Base-by-base conservation (phyloP, 768 basidiomycete species). In the Cubamyces sp. region DNA sequence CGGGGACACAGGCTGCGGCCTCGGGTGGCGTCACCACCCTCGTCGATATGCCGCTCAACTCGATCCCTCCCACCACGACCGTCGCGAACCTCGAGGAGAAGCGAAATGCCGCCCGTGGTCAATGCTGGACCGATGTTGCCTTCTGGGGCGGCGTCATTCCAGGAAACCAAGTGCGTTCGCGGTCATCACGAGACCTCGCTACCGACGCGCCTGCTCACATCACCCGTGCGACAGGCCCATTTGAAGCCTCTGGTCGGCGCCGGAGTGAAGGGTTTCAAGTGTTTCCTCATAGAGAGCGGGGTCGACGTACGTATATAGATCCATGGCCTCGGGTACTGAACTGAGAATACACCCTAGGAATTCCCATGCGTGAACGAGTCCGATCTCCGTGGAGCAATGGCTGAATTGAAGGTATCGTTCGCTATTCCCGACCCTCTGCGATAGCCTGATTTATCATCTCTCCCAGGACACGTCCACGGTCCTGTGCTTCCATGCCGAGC, bases 21-120 rank as follows among this genome's bases (percentile, higher is more conserved):
- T 90, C 94, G 1, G 96, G 96, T 21, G 97, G 96, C 7, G 86
- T 98, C n/a, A 98, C 96, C 8, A 93, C 94, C 6, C 79, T 98
- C 21, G 88, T 98, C 34, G 97, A 98, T 76, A 99, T 98, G 96
- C 97, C 96, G 2, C 79, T 99, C 57, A 98, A 99, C 74, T 96
- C 95, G 2, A 92, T 98, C 56, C 96, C 96, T 1, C 94, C 97
- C 0, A 98, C 97, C 0, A 96, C 94, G 1, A 95, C 93, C 0
- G 82, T 94, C 8, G 77, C 76, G 5, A 87, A 96, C 70, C 81
- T 98, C 9, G 75, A 84, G 48, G 68, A 77, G 26, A 98, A 98
- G 78, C 82, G 85, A 5, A 70, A 73, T 12, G 91, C 88, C 0
- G 93, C 96, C 3, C 68, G 74, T 51, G 86, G 84, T 2, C 88